Evolutionary conservation across 2,329 filamentous ascomycete genomes (phyloP), one percentile per base, ranked within the genome.

Genomic region (Aspergillus versicolor): DNA sequence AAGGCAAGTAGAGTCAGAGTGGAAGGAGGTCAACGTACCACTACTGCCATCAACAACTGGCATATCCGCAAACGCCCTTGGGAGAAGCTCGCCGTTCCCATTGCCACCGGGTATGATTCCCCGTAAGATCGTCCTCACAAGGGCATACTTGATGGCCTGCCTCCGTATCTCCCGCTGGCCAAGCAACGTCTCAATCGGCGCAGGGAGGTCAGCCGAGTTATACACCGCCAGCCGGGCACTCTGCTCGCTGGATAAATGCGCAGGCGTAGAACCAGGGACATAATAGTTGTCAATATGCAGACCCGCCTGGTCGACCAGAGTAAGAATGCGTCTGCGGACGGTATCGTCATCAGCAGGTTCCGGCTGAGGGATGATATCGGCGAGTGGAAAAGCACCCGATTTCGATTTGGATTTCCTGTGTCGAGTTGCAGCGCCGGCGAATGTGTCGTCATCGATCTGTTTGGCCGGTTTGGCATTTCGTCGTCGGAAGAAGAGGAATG

Each of bases 201-300:
- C 50, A 3, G 64, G 48, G 13, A 68, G 49, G 19, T 60, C 58
- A 0, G 61, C 40, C 13, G 68, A 66, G n/a, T 66, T 58, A 48
- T 66, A 69, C 8, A 40, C 15, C 15, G 37, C 50, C 7, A 69
- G 52, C 5, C 44, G 27, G 4, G n/a, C 42, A 7, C 42, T 19
- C 9, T 19, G 40, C 12, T 63, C 58, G 8, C 17, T 8, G 17
- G 58, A 45, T 3, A 48, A 38, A 32, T 37, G 38, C 9, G 55
- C 40, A n/a, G 40, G 22, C 15, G 56, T 21, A 3, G 27, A 27
- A 2, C 22, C 24, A 6, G 52, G 43, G 4, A 61, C 45, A 52
- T 75, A 75, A 51, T 70, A 75, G 49, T 75, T 75, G 21, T 75
- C 73, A 22, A 74, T 62, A 54, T 75, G 73, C 1, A 73, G 61